Evolutionary conservation across 148 eudicot species (phyloP), one percentile per base, ranked within the genome.

Genomic region (Salicornia ramosissima): DNA sequence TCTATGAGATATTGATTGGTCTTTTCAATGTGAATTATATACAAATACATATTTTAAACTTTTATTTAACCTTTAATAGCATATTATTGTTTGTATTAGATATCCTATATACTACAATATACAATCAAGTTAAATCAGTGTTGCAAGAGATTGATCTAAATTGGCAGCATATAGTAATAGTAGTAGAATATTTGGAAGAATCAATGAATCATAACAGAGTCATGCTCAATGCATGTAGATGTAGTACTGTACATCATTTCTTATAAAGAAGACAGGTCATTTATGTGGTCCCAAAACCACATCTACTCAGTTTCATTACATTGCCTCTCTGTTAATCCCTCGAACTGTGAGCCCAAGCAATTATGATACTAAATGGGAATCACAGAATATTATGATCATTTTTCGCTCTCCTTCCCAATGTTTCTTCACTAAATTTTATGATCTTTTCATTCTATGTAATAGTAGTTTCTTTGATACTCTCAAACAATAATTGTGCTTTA

Each of bases 261-360:
- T 4, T 52, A 1, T 55, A 71, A 67, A 13, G 13, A 76, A 56
- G 75, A 53, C 71, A 76, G 79, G 71, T 71, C 58, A 65, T n/a
- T n/a, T n/a, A n/a, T 71, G 79, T 71, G 79, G 79, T 76, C 79
- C 79, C 50, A 40, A 65, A 45, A 56, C 51, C 57, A 57, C 49
- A 5, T 13, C 62, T 71, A 31, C 64, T 34, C 31, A 63, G 21
- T 33, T 19, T 8, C 40, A 36, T 36, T 8, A 3, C 40, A 42
- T 10, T 30, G 15, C 65, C 31, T 52, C 18, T 47, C 62, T 73
- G 67, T 40, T 59, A 16, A 59, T 16, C 25, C 26, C 47, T 68
- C 43, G 71, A 67, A 10, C 10, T 29, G 28, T 64, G 79, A 64
- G 79, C 74, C 71, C 58, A 49, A 39, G 60, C 70, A 54, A 46